Evolutionary conservation across 257 asterid genomes (phyloP), one percentile per base, ranked within the genome.

Genomic region (Eucommia ulmoides): DNA sequence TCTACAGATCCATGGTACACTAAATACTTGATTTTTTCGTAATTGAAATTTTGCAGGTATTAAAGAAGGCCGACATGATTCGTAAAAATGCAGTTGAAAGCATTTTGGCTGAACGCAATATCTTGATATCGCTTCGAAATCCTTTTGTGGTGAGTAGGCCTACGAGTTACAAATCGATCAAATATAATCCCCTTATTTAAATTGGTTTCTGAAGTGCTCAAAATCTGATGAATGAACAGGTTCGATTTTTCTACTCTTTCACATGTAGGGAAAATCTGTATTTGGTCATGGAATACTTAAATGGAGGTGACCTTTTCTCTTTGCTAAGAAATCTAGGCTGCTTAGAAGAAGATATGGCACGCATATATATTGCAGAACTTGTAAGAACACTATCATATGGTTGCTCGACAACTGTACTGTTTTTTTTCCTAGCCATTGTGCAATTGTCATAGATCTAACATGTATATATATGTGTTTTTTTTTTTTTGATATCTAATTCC

Each of bases 221-320:
- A 61, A 52, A 53, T 76, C 73, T 72, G 58, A 74, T 50, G 49
- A 12, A 67, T 78, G 85, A 82, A 78, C 97, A 83, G 96, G 99
- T 91, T 68, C 88, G 99, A 15, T 91, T 91, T 81, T 91, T 91
- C 86, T 91, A 91, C 79, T 91, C 99, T 71, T 91, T 91, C 86
- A 91, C 99, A 25, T 86, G 99, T 75, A 76, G 95, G 88, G 99
- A 91, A 57, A 91, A 91, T 76, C 96, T 91, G 59, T 91, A 91
- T 68, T 67, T 91, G 68, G 99, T 91, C 41, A 91, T 91, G 99
- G 99, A 91, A 74, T 91, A 91, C 67, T 73, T 91, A 68, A 91
- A 91, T 63, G 99, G 99, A 59, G 99, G 99, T 65, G 99, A 91
- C 65, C 88, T 91, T 52, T 91, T 78, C 67, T 91, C 99, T 55